These are phyloP conservation scores for Stipa capillata DNA, from an alignment of 176 grass and related monocot genomes.

Conservation along the genomic window DNA sequence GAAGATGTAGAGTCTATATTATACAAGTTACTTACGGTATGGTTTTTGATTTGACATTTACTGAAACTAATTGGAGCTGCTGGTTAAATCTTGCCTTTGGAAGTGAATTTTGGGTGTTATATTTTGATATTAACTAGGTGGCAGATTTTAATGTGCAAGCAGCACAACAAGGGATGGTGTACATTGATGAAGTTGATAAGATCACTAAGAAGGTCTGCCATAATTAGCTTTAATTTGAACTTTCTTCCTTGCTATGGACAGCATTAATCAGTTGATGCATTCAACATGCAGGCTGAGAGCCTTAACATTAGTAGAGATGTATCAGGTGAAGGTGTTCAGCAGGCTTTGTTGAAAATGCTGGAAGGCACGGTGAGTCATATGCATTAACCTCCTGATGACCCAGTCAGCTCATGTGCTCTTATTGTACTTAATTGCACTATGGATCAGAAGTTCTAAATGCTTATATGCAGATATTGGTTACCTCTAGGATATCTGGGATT, in stretches of 20 bases:
- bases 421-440: background rate
- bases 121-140: constrained; percentile 52
- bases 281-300: constrained; percentile 81
- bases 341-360: constrained; percentile 97
- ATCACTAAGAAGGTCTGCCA: constrained; percentile 85
- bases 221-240: background rate
- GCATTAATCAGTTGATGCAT: constrained; percentile 5
- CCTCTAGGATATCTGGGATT: background rate
- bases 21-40: constrained; percentile 93
- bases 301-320: constrained; percentile 99
- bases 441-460: background rate
- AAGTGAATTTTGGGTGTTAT: constrained; percentile 19
- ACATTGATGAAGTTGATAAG: constrained; percentile 99
- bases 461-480: background rate
- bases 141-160: constrained; percentile 99
- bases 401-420: background rate
- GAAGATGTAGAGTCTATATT: constrained; percentile 99
- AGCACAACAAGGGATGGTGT: constrained; percentile 99
- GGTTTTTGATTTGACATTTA: constrained; percentile 5
- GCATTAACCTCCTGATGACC: background rate
- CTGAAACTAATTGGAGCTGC: background rate
- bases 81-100: background rate
- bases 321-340: constrained; percentile 98
- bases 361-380: constrained; percentile 88
- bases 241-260: constrained; percentile 9